Evolutionary conservation across 306 rosid species (phyloP), one percentile per base, ranked within the genome.

Genomic region (Cicer arietinum): DNA sequence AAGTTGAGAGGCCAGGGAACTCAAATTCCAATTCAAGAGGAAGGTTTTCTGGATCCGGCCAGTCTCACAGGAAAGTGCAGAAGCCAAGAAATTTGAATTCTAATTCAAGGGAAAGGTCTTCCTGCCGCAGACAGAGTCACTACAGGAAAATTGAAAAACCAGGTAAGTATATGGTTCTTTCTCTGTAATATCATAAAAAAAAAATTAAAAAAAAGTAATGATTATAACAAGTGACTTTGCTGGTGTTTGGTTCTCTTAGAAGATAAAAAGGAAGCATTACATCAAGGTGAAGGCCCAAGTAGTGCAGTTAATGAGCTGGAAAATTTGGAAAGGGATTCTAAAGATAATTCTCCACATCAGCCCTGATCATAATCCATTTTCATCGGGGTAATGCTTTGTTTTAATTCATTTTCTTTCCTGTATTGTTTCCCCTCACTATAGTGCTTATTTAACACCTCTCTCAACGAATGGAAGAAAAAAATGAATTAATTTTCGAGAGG

Each of bases 211-310:
- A 63, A 71, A 51, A 76, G 80, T 18, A 75, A 81, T 72, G 72
- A 69, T 64, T 43, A 83, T 18, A 53, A 85, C 13, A 85, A 79
- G 65, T 86, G 76, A 78, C 88, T 85, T 87, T 76, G 78, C 88
- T 64, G 10, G 94, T 89, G 88, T 83, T 90, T 84, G 89, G 85
- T 52, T 83, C 88, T 74, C 85, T 85, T 78, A 91, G 88, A 71
- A 7, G 85, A 85, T 60, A 22, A 79, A 80, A 86, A 71, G n/a
- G 86, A 85, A 75, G 79, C 73, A 72, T 67, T 83, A n/a, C 86
- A 81, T 74, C 53, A 67, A 77, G 88, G 79, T 70, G 92, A 92
- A 78, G 11, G 69, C 64, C 54, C 83, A 61, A 61, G 14, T 1
- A 11, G 50, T 50, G 73, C 56, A 13, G 12, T 30, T 64, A 8